These are phyloP conservation scores for Phialocephala sp. DNA, from an alignment of 2,329 filamentous ascomycete species.

Conservation along the genomic window DNA sequence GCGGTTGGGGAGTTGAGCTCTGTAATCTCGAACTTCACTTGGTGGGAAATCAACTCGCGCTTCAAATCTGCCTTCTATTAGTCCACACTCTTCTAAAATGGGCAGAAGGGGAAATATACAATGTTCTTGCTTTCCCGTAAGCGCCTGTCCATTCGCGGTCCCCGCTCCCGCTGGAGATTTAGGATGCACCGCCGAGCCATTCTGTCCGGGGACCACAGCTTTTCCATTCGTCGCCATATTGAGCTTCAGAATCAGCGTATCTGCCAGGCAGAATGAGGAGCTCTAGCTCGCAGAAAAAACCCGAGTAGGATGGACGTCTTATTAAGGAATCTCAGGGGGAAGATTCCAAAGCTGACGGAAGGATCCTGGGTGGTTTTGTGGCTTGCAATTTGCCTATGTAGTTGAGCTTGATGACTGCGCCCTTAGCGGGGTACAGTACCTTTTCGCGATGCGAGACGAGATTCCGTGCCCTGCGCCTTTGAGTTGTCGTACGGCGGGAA, in stretches of 20 bases:
- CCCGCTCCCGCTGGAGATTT: constrained; percentile 7
- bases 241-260: not conserved
- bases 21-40: constrained; percentile 87
- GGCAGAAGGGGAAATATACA: constrained; percentile 61
- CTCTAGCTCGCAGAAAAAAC: not conserved
- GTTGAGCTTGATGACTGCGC: constrained; percentile 13
- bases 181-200: constrained; percentile 26
- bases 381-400: constrained; percentile 12
- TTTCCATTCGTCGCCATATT: constrained; percentile 5
- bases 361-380: not conserved
- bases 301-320: not conserved
- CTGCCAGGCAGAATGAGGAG: not conserved
- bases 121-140: constrained; percentile 98
- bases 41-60: constrained; percentile 87
- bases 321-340: constrained; percentile 7
- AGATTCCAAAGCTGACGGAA: constrained; percentile 1
- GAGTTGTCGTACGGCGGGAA: too few species aligned
- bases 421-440: constrained; percentile 22
- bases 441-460: constrained; percentile 6
- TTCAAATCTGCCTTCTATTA: constrained; percentile 75
- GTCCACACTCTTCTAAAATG: constrained; percentile 26
- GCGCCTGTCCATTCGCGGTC: constrained; percentile 35
- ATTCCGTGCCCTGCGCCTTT: constrained; percentile 2
- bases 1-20: constrained; percentile 96
- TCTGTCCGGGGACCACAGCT: constrained; percentile 24